phyloP scores from a whole-genome alignment of 2,329 filamentous ascomycete genomes.

The Pseudogymnoascus sp. region DNA sequence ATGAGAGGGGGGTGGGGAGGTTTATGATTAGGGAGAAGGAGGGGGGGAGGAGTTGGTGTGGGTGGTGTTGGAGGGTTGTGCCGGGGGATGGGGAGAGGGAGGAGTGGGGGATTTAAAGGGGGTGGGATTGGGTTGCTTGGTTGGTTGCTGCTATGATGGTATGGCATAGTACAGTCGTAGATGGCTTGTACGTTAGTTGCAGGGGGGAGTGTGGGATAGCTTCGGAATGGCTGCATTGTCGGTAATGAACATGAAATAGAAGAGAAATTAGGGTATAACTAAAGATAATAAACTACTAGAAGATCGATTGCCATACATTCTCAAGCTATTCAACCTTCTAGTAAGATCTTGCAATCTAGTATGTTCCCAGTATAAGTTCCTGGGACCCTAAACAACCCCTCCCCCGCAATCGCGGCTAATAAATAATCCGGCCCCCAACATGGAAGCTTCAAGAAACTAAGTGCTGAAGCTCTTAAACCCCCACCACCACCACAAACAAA shows the following conservation, averaged over 20 bases:
- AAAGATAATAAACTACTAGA: neutral
- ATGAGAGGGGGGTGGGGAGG: slow-evolving; percentile 60
- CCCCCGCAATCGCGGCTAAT: neutral
- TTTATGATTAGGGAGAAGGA: slow-evolving; percentile 65
- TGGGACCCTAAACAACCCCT: neutral
- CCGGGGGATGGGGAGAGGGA: slow-evolving; percentile 45
- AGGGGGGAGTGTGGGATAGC: neutral
- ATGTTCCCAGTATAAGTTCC: neutral
- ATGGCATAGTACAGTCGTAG: too few relatives aligned
- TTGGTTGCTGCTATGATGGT: too few relatives aligned
- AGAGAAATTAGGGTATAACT: neutral
- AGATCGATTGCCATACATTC: neutral
- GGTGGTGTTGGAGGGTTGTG: slow-evolving; percentile 79
- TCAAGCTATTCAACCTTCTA: neutral
- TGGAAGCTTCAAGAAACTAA: neutral
- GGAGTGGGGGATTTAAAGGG: neutral
- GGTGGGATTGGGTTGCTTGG: neutral
- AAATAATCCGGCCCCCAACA: neutral
- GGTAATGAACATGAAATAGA: neutral
- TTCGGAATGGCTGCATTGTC: neutral
- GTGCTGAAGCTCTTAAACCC: neutral
- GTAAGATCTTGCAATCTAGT: neutral
- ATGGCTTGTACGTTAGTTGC: neutral
- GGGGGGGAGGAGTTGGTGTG: slow-evolving; percentile 77
- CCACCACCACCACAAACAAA: neutral